Evolutionary conservation across 2,329 filamentous ascomycete genomes (phyloP).

Genomic region (Lojkania enalia): DNA sequence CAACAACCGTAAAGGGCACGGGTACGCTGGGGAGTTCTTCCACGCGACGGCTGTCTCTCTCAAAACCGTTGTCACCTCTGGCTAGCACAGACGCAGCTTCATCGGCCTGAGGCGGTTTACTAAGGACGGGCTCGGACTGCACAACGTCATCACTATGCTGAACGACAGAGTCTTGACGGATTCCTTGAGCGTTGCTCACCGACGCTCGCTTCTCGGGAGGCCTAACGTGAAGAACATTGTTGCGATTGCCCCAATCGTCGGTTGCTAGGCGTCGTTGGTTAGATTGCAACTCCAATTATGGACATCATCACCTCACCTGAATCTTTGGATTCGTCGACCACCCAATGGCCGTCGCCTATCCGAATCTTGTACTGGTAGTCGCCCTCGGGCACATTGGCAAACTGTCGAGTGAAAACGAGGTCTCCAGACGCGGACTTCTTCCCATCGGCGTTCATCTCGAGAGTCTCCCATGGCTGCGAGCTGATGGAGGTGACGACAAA

Average conservation of each 20-base stretch:
- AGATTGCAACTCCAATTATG: too few relatives aligned
- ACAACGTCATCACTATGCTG: neutral
- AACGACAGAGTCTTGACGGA: constrained; percentile 4
- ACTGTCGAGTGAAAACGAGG: constrained; percentile 60
- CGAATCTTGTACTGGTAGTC: constrained; percentile 77
- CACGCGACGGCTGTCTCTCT: constrained; percentile 9
- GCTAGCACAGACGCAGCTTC: neutral
- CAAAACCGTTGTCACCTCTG: constrained; percentile 5
- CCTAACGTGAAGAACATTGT: constrained; percentile 54
- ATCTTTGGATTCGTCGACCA: constrained; percentile 64
- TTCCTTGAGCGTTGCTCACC: neutral
- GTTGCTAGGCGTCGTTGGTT: constrained; percentile 47
- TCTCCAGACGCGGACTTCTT: constrained; percentile 56
- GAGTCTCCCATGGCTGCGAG: constrained; percentile 65
- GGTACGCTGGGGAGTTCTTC: constrained; percentile 17
- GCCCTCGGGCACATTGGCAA: constrained; percentile 59
- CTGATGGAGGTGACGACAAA: constrained; percentile 72
- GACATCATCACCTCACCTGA: constrained; percentile 64
- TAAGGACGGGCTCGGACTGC: neutral
- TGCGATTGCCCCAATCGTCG: constrained; percentile 57
- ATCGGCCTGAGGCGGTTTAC: neutral
- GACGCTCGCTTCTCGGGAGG: neutral
- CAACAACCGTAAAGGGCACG: constrained; percentile 26
- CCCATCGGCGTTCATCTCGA: constrained; percentile 62
- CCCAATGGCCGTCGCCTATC: constrained; percentile 66